Evolutionary conservation across 768 basidiomycete species (phyloP).

Genomic region (Suillus americanus): DNA sequence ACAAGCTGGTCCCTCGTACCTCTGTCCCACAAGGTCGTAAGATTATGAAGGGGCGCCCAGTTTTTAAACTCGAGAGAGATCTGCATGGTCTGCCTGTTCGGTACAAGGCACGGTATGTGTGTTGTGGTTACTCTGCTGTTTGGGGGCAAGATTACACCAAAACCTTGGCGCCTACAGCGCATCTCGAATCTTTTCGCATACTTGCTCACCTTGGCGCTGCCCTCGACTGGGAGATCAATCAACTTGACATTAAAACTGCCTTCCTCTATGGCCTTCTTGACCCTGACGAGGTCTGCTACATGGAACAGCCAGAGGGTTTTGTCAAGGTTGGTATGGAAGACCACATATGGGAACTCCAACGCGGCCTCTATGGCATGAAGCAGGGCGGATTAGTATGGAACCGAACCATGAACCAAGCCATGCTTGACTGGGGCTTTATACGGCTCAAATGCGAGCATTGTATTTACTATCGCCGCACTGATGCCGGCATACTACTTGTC

Average conservation of each 20-base stretch:
- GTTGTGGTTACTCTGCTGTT: slow-evolving; percentile 41
- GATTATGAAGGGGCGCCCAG: slow-evolving; percentile 23
- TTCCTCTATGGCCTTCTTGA: too few relatives aligned
- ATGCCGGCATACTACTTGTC: too few relatives aligned
- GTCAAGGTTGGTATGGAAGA: neutral
- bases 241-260: too few relatives aligned
- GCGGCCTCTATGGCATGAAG: neutral
- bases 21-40: slow-evolving; percentile 19
- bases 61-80: slow-evolving; percentile 30
- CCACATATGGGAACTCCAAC: neutral
- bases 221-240: too few relatives aligned
- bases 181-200: slow-evolving; percentile 36
- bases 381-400: slow-evolving; percentile 6
- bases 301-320: slow-evolving; percentile 4
- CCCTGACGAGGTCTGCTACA: neutral
- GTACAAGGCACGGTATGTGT: slow-evolving; percentile 15
- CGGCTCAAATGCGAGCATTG: neutral
- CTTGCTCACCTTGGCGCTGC: slow-evolving; percentile 13
- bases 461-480: neutral
- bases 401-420: neutral
- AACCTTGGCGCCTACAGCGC: slow-evolving; percentile 41
- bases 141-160: slow-evolving; percentile 41
- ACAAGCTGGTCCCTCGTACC: neutral
- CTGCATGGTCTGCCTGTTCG: slow-evolving; percentile 12
- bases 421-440: slow-evolving; percentile 17